These are phyloP conservation scores for Neoascochyta sp. DNA, from an alignment of 2,329 filamentous ascomycete species.

Conservation along the genomic window DNA sequence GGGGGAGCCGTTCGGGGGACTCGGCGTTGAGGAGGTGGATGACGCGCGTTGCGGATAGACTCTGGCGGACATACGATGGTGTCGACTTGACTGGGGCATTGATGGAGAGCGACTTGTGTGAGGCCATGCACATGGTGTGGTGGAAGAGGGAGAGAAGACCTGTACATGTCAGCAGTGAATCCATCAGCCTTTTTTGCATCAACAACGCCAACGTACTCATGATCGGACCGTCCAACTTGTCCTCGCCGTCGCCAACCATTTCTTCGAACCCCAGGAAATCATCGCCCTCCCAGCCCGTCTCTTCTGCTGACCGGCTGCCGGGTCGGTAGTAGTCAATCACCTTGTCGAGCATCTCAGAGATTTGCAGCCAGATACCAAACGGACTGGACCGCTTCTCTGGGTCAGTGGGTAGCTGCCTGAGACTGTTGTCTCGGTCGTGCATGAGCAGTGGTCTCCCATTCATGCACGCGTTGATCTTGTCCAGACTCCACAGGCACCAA, in stretches of 20 bases:
- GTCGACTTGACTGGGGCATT: constrained; percentile 46
- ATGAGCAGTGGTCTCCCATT: constrained; percentile 48
- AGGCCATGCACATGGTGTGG: constrained; percentile 55
- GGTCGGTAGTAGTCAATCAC: constrained; percentile 49
- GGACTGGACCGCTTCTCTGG: constrained; percentile 45
- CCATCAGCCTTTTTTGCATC: not conserved
- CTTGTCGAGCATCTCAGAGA: constrained; percentile 45
- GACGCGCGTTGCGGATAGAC: constrained; percentile 54
- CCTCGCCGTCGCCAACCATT: constrained; percentile 40
- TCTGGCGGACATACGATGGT: constrained; percentile 53
- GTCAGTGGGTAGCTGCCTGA: constrained; percentile 41
- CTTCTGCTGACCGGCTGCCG: constrained; percentile 33
- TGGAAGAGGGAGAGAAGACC: constrained; percentile 55
- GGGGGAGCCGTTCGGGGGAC: constrained; percentile 46
- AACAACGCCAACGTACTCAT: constrained; percentile 27
- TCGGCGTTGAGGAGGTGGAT: constrained; percentile 50
- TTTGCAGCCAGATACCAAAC: constrained; percentile 48
- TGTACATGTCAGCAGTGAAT: constrained; percentile 22
- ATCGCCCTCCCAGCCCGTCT: constrained; percentile 47
- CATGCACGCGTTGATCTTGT: constrained; percentile 47
- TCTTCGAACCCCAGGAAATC: constrained; percentile 47
- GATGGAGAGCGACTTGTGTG: constrained; percentile 49
- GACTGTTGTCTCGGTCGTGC: constrained; percentile 47
- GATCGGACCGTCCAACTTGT: constrained; percentile 37
- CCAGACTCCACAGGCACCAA: constrained; percentile 50